A percentile compares a stretch with the other conserved stretches of the same genome.
Conservation (phyloP, 768 basidiomycete species). For the Termitomyces sp. region DNA sequence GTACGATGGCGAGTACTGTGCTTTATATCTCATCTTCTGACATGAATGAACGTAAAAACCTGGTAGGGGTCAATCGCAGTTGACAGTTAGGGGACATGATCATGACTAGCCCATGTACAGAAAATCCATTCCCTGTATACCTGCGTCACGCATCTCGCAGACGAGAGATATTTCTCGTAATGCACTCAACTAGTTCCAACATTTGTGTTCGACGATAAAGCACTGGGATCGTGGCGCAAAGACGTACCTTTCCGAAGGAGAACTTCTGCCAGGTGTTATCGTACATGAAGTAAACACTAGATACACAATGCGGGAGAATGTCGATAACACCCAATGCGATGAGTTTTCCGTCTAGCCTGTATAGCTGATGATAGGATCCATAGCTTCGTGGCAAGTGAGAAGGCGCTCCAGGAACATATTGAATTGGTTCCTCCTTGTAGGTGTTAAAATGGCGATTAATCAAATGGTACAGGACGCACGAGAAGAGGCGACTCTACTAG, state of each 20-base stretch:
- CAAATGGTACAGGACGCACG: slow-evolving; percentile 35
- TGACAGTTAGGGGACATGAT: not conserved
- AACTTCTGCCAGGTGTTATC: slow-evolving; percentile 61
- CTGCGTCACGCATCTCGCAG: slow-evolving; percentile 68
- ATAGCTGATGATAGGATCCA: slow-evolving; percentile 92
- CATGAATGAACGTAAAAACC: slow-evolving; percentile 94
- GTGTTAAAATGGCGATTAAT: not conserved
- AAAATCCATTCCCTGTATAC: slow-evolving; percentile 54
- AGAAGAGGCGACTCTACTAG: slow-evolving; percentile 73
- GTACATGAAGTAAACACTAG: slow-evolving; percentile 87
- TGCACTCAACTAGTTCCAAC: slow-evolving; percentile 64
- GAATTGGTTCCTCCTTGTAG: slow-evolving; percentile 54
- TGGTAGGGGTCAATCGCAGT: slow-evolving; percentile 22
- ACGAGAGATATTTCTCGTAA: slow-evolving; percentile 76
- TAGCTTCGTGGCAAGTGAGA: slow-evolving; percentile 66
- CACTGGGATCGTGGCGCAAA: not conserved
- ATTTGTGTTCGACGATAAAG: not conserved
- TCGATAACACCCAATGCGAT: slow-evolving; percentile 88
- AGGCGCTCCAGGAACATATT: slow-evolving; percentile 45
- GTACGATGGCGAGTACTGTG: slow-evolving; percentile 85
- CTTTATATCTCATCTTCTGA: slow-evolving; percentile 95
- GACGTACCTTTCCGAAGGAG: slow-evolving; percentile 70
- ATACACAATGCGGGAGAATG: slow-evolving; percentile 82
- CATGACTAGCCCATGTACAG: slow-evolving; percentile 76
- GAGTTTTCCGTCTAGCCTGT: slow-evolving; percentile 74